Percentiles rank a stretch among this genome's conserved stretches.
Evolutionary conservation across 306 rosid genomes (phyloP).

Genomic region (Medicago ruthenica): DNA sequence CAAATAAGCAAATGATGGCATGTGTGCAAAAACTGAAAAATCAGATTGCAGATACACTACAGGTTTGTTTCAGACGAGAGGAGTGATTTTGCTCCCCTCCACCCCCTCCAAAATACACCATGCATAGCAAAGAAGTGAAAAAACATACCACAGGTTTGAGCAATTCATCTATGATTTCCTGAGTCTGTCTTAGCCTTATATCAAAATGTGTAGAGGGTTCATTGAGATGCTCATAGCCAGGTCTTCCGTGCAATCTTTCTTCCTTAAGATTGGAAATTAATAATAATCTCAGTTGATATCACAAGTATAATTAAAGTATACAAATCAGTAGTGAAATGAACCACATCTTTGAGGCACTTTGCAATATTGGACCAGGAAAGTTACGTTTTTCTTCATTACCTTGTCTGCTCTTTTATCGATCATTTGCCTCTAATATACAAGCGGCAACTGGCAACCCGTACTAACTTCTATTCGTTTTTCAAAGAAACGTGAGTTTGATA

Average conservation of each 20-base stretch:
- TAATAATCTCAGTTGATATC: constrained; percentile 14
- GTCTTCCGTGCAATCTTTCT: constrained; percentile 87
- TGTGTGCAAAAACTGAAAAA: background rate
- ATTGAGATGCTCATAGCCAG: constrained; percentile 90
- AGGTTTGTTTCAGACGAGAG: background rate
- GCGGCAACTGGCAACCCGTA: constrained; percentile 89
- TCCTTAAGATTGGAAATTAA: constrained; percentile 59
- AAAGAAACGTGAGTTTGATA: constrained; percentile 45
- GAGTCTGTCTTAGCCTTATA: constrained; percentile 85
- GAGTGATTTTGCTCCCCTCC: background rate
- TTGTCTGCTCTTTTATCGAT: constrained; percentile 85
- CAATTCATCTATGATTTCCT: constrained; percentile 88
- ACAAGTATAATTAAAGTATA: constrained; percentile 12
- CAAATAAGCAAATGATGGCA: constrained; percentile 11
- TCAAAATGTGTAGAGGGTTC: constrained; percentile 83
- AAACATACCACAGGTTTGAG: constrained; percentile 88
- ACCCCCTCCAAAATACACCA: background rate
- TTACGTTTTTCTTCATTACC: constrained; percentile 48
- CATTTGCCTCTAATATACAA: constrained; percentile 90
- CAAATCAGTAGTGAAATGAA: constrained; percentile 13
- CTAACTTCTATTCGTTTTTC: constrained; percentile 92
- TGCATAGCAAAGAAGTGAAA: constrained; percentile 19
- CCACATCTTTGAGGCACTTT: background rate
- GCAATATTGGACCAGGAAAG: constrained; percentile 32
- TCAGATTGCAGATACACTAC: background rate